phyloP scores from a whole-genome alignment of 2,329 filamentous ascomycete species.

The Apiospora sp. region DNA sequence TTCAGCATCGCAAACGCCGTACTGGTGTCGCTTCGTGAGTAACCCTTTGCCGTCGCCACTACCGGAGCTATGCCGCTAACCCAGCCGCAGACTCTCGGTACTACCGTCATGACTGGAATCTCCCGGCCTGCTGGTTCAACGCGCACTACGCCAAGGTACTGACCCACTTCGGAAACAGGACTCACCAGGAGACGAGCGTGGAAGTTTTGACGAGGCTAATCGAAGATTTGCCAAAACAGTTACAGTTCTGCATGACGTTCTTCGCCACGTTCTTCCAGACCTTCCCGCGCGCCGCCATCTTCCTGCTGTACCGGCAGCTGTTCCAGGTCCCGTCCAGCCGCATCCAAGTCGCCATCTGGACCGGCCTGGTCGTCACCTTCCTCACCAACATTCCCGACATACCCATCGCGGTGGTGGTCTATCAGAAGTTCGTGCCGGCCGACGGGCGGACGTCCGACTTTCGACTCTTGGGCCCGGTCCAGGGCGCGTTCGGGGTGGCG shows the following conservation, averaged over 20 bases:
- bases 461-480: background rate
- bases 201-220: background rate
- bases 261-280: background rate
- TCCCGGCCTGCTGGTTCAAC: background rate
- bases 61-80: background rate
- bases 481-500: background rate
- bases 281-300: background rate
- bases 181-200: too few relatives aligned
- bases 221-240: background rate
- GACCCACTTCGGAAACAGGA: too few relatives aligned
- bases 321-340: background rate
- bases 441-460: background rate
- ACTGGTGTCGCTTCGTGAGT: background rate
- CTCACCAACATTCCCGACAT: background rate
- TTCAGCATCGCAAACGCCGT: background rate
- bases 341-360: background rate
- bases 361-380: background rate
- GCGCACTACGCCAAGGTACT: background rate
- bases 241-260: background rate
- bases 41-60: background rate
- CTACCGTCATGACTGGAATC: background rate
- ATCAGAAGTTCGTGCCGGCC: too few relatives aligned
- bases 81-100: background rate
- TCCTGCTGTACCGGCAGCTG: background rate
- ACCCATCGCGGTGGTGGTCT: background rate